Evolutionary conservation across 2,329 filamentous ascomycete genomes (phyloP).

Genomic region (Pseudogymnoascus sp.): DNA sequence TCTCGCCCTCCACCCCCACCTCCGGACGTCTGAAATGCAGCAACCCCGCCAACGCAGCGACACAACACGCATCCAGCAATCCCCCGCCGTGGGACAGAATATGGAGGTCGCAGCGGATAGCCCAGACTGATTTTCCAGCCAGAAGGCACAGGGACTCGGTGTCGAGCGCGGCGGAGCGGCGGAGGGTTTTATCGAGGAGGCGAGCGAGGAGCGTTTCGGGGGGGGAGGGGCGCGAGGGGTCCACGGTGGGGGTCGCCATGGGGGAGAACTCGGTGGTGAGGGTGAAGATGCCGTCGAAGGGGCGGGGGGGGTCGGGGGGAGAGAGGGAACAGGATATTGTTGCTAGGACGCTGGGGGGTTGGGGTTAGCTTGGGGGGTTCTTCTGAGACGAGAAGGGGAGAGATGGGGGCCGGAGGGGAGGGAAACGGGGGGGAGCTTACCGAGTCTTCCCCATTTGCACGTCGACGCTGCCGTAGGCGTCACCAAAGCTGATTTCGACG

Average conservation of each 20-base stretch:
- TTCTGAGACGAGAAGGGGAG: no score
- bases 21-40: slow-evolving; percentile 89
- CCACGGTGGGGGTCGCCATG: slow-evolving; percentile 85
- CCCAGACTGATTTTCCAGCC: slow-evolving; percentile 85
- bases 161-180: slow-evolving; percentile 83
- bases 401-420: no score
- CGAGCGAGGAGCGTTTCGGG: slow-evolving; percentile 79
- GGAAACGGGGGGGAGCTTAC: slow-evolving; percentile 36
- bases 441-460: slow-evolving; percentile 84
- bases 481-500: slow-evolving; percentile 71
- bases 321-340: slow-evolving; percentile 84
- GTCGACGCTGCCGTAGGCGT: slow-evolving; percentile 85
- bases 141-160: slow-evolving; percentile 93
- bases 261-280: slow-evolving; percentile 86
- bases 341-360: slow-evolving; percentile 64
- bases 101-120: slow-evolving; percentile 83
- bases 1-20: slow-evolving; percentile 74
- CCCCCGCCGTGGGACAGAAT: slow-evolving; percentile 87
- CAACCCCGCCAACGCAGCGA: slow-evolving; percentile 79
- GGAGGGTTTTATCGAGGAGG: slow-evolving; percentile 86
- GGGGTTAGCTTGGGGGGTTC: slow-evolving; percentile 9
- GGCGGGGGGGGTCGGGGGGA: slow-evolving; percentile 75
- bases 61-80: slow-evolving; percentile 74
- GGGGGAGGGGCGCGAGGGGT: slow-evolving; percentile 74
- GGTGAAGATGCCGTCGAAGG: slow-evolving; percentile 91